Percentiles rank a stretch among this genome's conserved stretches.
Evolutionary conservation across 1,284 basidiomycete genomes (phyloP).

Genomic region (Trichosporon asahii): DNA sequence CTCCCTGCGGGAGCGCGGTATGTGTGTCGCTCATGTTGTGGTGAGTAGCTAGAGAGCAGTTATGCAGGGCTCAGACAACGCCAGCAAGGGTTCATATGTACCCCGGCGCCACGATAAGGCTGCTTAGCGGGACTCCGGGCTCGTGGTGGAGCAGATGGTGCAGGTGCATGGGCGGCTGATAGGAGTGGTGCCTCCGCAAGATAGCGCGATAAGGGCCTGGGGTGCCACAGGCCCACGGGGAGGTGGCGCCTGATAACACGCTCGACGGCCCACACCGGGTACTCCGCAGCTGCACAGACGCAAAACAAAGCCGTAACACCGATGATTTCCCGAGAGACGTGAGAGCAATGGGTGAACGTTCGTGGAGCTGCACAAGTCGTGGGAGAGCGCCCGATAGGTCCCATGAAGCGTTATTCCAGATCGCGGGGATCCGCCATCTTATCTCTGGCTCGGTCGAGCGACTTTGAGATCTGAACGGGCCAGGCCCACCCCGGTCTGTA

Average conservation of each 20-base stretch:
- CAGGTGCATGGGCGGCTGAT: neutral
- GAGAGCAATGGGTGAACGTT: neutral
- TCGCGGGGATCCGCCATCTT: neutral
- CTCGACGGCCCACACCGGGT: neutral
- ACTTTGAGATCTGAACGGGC: neutral
- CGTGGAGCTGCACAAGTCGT: neutral
- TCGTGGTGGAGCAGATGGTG: neutral
- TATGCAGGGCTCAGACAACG: neutral
- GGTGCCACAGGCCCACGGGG: neutral
- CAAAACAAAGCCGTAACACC: neutral
- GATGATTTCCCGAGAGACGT: neutral
- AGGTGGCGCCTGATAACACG: neutral
- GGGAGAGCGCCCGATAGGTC: too few species aligned
- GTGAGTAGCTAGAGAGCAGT: neutral
- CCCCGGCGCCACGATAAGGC: neutral
- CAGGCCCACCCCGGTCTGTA: too few species aligned
- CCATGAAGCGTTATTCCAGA: neutral
- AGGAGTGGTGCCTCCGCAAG: neutral
- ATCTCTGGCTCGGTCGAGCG: neutral
- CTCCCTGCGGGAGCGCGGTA: constrained; percentile 54
- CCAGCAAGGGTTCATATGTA: neutral
- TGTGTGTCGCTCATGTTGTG: neutral
- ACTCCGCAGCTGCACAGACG: neutral
- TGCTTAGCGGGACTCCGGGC: neutral
- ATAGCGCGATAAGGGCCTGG: neutral